Base-by-base conservation (phyloP, 78 protist genomes). In the Dictyostelium discoideum region DNA sequence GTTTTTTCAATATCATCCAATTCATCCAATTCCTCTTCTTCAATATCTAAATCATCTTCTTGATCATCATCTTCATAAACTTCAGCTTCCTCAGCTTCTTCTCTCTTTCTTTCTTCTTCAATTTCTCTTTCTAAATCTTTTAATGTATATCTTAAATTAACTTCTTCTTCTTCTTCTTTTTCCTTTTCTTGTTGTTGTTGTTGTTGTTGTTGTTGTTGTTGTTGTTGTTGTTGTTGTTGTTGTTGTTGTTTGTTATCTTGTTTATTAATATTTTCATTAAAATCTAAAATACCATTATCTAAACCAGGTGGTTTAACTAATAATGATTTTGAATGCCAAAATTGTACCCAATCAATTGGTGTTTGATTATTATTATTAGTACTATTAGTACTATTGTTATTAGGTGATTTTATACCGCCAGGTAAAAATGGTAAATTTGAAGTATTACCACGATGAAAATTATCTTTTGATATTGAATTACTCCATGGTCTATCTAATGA, bases 401-500 rank as follows among this genome's bases (percentile, higher is more conserved):
- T 22, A 5, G 24, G 13, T 13, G 81, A 32, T 74, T 74, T 74
- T 10, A 92, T 22, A 63, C 96, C 96, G 67, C 88, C 96, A 20
- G 96, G 96, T 14, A 92, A 29, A 67, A 92, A 92, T 65, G 96
- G 96, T 65, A 92, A 92, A 29, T 77, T 85, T 44, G 63, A 65
- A n/a, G 96, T 88, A 78, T 85, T 83, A 46, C 96, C 96, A 67
- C 96, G 90, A 50, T 90, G 95, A 50, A 90, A 90, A 37, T 84
- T 29, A 46, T 90, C 95, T 37, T 74, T 74, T 74, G 42, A 74
- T 11, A 18, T 74, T n/a, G 22, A 20, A 1, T 90, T 69, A 50
- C 63, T 82, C 95, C 95, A 90, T 37, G 57, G 69, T 65, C 95
- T 54, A 50, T 60, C n/a, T 9, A 90, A 54, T 18, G 95, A 90